Evolutionary conservation across 257 asterid genomes (phyloP).

Genomic region (Solanum ossicruentum): DNA sequence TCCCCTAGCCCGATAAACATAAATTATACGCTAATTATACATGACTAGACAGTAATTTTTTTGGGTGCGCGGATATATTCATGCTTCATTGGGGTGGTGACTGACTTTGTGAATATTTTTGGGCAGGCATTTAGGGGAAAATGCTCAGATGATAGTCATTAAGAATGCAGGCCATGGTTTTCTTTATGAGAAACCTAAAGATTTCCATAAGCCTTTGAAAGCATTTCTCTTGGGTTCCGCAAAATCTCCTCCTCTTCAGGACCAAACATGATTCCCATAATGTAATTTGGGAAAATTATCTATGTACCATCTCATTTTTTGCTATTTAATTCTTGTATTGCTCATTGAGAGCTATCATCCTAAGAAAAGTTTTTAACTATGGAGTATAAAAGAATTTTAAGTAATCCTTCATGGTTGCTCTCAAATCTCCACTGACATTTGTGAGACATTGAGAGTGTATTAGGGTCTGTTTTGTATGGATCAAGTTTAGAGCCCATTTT

Average conservation of each 20-base stretch:
- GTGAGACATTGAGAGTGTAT: no score
- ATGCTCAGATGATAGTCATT: conserved; percentile 32
- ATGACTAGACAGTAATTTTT: no score
- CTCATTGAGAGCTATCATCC: background rate
- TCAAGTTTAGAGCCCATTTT: background rate
- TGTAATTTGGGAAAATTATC: background rate
- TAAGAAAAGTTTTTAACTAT: background rate
- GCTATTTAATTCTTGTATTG: background rate
- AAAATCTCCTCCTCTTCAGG: background rate
- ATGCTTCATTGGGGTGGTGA: background rate
- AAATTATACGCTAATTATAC: background rate
- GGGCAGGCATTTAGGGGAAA: conserved; percentile 53
- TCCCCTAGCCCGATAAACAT: background rate
- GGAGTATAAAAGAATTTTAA: background rate
- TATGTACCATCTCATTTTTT: background rate
- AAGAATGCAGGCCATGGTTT: conserved; percentile 59
- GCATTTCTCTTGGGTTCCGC: conserved; percentile 21
- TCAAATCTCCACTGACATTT: background rate
- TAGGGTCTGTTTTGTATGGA: no score
- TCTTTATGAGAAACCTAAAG: conserved; percentile 38
- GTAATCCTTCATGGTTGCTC: background rate
- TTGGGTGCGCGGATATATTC: background rate
- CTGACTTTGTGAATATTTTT: background rate
- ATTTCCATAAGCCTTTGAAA: conserved; percentile 44
- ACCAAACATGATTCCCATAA: background rate